Conservation (phyloP, 2,329 filamentous ascomycete genomes). For the Xylaria sp. region DNA sequence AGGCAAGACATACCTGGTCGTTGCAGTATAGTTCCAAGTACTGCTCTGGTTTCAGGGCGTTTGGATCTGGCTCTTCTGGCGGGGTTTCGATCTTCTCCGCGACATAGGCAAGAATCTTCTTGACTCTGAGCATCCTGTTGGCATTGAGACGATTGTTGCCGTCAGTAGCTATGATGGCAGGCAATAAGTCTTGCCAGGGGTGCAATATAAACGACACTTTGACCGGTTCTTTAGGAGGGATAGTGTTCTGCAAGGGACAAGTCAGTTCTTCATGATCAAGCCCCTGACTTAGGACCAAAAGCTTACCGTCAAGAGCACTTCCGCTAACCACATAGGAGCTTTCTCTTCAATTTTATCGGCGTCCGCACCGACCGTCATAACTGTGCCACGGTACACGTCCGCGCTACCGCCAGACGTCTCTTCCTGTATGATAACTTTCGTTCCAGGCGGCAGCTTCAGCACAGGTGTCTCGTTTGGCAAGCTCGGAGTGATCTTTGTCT, state of each 20-base stretch:
- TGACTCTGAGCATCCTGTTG: slow-evolving; percentile 94
- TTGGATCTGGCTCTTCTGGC: slow-evolving; percentile 65
- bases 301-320: slow-evolving; percentile 77
- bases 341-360: slow-evolving; percentile 85
- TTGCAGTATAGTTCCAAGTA: slow-evolving; percentile 97
- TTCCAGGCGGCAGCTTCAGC: slow-evolving; percentile 74
- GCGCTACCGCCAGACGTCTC: slow-evolving; percentile 75
- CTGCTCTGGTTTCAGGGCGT: slow-evolving; percentile 81
- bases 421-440: slow-evolving; percentile 75
- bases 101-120: slow-evolving; percentile 92
- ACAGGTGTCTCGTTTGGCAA: slow-evolving; percentile 79
- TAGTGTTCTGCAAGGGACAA: slow-evolving; percentile 68
- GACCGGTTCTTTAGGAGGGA: slow-evolving; percentile 87
- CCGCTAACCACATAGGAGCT: slow-evolving; percentile 91
- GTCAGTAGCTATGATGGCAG: slow-evolving; percentile 77
- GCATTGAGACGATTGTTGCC: slow-evolving; percentile 93
- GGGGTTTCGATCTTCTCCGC: slow-evolving; percentile 88
- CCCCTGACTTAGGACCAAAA: neutral
- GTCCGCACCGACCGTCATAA: slow-evolving; percentile 79
- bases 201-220: slow-evolving; percentile 96
- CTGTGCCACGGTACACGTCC: slow-evolving; percentile 90
- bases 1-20: slow-evolving; percentile 73
- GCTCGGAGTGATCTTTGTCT: slow-evolving; percentile 74
- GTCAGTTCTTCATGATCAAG: slow-evolving; percentile 14
- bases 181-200: slow-evolving; percentile 79